Evolutionary conservation across 177 flowering plant species (phyloP), one percentile per base, ranked within the genome.

Genomic region (Vitis hybrid): DNA sequence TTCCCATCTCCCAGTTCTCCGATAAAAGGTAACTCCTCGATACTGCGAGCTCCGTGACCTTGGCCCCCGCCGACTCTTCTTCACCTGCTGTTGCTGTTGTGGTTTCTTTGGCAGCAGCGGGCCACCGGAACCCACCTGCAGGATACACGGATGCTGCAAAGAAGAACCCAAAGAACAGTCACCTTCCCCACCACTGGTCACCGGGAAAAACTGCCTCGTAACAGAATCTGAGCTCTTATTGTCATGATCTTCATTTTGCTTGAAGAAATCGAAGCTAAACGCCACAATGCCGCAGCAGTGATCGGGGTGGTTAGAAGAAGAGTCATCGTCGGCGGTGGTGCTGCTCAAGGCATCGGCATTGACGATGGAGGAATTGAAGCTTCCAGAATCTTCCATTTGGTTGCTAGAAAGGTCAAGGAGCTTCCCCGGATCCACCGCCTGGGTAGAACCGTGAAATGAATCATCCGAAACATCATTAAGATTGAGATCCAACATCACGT

Each of bases 1-100:
- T 76, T 88, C 92, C 92, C 92, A 88, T 79, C 92, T 75, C 4
- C 92, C 89, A 17, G 92, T 88, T 58, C 90, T 69, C 9, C 92
- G 82, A 70, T 88, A 88, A 55, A 86, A 88, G 55, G 92, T 88
- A 33, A 88, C 92, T 2, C 92, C 92, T 0, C 92, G 78, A 72
- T 86, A 88, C 79, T 88, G 92, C 12, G 92, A 88, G 80, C 92
- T 88, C 59, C 86, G 17, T 0, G 92, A 86, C 80, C 90, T 73
- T 8, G 92, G 92, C 15, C 92, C 92, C 8, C 92, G 75, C 76
- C 92, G 33, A 33, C 86, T 86, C 81, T 79, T 83, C 83, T 76
- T 85, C 75, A 63, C 79, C 82, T 62, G 76, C 69, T 64, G 85
- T 64, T 73, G 73, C 51, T n/a, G 69, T 53, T 24, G 62, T 65